phyloP scores from a whole-genome alignment of 73 alveolate species.

The Paramecium biaurelia region DNA sequence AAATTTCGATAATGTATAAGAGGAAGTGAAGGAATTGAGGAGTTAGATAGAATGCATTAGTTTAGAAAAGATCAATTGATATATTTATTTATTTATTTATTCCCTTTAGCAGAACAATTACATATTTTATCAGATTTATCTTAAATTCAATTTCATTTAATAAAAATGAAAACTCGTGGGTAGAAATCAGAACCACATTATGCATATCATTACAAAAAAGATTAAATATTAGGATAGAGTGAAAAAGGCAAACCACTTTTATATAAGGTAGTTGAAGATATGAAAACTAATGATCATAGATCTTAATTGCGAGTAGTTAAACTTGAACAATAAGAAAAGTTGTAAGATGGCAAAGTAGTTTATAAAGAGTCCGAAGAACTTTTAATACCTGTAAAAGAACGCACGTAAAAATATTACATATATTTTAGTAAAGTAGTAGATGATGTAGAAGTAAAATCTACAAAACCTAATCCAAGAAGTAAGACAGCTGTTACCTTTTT shows the following conservation, averaged over 20 bases:
- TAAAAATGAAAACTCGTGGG: background rate
- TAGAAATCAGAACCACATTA: background rate
- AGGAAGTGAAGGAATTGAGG: background rate
- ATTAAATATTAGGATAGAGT: background rate
- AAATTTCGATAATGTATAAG: background rate
- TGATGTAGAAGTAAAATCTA: background rate
- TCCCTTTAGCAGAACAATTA: background rate
- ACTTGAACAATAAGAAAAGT: background rate
- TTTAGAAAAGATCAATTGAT: conserved; percentile 20
- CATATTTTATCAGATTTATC: background rate
- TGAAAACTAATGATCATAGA: conserved; percentile 24
- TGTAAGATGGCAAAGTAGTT: background rate
- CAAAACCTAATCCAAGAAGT: conserved; percentile 7
- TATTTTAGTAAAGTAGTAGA: background rate
- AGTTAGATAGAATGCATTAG: background rate
- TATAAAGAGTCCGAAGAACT: conserved; percentile 6
- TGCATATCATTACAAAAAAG: background rate
- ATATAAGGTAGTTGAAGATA: conserved; percentile 6
- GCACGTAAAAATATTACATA: background rate
- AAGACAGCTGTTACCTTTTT: background rate
- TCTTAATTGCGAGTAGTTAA: background rate
- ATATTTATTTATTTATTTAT: background rate
- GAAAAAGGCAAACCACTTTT: background rate
- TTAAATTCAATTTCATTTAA: background rate
- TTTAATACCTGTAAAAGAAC: background rate